Evolutionary conservation across 2,329 filamentous ascomycete species (phyloP).

Genomic region (Trichoderma sp.): DNA sequence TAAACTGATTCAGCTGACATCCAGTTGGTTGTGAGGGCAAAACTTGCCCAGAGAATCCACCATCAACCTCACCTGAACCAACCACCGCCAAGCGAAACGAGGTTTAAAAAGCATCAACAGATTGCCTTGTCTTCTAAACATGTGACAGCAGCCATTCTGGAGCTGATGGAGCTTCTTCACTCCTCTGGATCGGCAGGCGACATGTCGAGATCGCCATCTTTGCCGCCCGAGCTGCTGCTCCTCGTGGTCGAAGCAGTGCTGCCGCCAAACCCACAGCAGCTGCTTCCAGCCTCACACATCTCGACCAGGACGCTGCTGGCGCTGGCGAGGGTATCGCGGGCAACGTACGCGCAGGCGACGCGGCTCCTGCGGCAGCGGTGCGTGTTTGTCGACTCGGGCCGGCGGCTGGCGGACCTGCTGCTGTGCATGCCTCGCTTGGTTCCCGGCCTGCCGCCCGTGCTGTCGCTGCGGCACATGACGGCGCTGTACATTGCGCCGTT

Average conservation of each 20-base stretch:
- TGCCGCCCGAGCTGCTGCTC: constrained; percentile 37
- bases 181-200: neutral
- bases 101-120: neutral
- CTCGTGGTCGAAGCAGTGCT: constrained; percentile 37
- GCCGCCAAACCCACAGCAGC: constrained; percentile 29
- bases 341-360: constrained; percentile 40
- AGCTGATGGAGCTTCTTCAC: constrained; percentile 20
- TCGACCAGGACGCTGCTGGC: constrained; percentile 44
- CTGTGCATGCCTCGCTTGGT: constrained; percentile 34
- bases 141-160: neutral
- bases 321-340: constrained; percentile 42
- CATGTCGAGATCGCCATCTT: constrained; percentile 15
- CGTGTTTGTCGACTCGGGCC: constrained; percentile 41
- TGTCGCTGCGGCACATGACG: constrained; percentile 36
- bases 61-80: neutral
- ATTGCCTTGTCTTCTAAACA: constrained; percentile 4
- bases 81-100: neutral
- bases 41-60: neutral
- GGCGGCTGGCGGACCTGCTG: constrained; percentile 35
- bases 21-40: neutral
- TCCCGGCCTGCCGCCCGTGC: constrained; percentile 29
- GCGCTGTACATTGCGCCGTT: constrained; percentile 44
- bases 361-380: constrained; percentile 45
- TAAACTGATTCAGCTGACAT: neutral
- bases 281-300: constrained; percentile 39